A percentile compares a stretch with the other conserved stretches of the same genome.
phyloP scores from a whole-genome alignment of 225 moss, liverwort and hornwort species.

The Ulota crispa region DNA sequence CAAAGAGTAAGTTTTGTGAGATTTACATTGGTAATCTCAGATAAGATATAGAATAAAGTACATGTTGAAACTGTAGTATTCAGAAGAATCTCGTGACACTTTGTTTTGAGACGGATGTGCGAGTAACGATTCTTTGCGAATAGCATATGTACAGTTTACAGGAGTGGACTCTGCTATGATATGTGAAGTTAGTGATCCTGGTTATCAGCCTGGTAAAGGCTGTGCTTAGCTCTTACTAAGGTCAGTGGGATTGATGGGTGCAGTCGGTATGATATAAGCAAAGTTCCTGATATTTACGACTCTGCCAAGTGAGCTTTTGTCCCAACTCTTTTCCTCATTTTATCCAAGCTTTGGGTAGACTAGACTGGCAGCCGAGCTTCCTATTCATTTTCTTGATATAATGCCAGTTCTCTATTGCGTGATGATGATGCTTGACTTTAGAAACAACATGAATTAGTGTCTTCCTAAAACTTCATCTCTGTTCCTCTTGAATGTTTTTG shows the following conservation, averaged over 20 bases:
- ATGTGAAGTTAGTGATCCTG: neutral
- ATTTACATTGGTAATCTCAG: conserved; percentile 5
- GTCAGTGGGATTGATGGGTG: conserved; percentile 36
- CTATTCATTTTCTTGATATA: neutral
- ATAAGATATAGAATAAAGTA: neutral
- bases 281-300: conserved; percentile 99
- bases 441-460: conserved; percentile 15
- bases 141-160: neutral
- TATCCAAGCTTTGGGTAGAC: neutral
- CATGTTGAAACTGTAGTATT: neutral
- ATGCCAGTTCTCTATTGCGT: neutral
- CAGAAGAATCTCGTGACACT: neutral
- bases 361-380: conserved; percentile 1
- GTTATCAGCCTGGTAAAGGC: conserved; percentile 5
- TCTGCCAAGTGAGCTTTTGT: conserved; percentile 84
- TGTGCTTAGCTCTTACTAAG: conserved; percentile 15
- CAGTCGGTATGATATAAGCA: conserved; percentile 97
- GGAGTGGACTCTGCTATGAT: neutral
- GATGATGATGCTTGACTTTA: neutral
- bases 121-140: neutral
- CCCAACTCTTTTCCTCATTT: conserved; percentile 14
- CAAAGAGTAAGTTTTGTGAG: conserved; percentile 70
- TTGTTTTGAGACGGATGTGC: neutral
- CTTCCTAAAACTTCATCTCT: neutral
- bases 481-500: neutral